Evolutionary conservation across 2,329 filamentous ascomycete genomes (phyloP), one percentile per base, ranked within the genome.

Genomic region (Penicillium polonicum): DNA sequence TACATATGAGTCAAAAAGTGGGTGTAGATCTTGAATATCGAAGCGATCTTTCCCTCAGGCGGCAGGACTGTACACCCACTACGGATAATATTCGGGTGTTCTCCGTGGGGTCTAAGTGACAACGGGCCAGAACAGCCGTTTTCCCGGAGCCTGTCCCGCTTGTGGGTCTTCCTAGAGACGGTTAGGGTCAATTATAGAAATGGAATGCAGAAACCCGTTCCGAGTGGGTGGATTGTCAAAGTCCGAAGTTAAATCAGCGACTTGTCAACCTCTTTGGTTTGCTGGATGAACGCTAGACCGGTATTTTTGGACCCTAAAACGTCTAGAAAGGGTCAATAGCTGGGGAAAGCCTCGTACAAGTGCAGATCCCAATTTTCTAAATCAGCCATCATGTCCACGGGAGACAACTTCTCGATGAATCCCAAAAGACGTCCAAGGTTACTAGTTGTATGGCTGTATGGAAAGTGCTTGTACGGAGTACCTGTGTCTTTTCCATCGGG

Each of bases 311-410:
- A 3, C 5, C 10, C 39, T 50, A 13, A 7, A 50, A 38, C 23
- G 21, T 51, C 46, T 29, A 44, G 23, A 35, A 5, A 6, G 48
- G 35, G 15, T 19, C 21, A 23, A 38, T 41, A 46, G 48, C 23
- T 31, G n/a, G 39, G 46, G 45, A 55, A 55, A 10, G 9, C 10
- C 31, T 57, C 48, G 57, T 58, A 52, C 46, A 33, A 13, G 17
- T 38, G 60, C 15, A 52, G 60, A 61, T 61, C 60, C 4, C 25
- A 60, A 58, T 60, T 52, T 52, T n/a, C 12, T 31, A 55, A 23
- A 23, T 39, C 7, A 25, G 19, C 38, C 21, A 43, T 27, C 23
- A 21, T 48, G 5, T 17, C 33, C 15, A 35, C 5, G 0, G 33
- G 23, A 5, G 33, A 2, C 10, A 7, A 10, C n/a, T 52, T 33